Base-by-base conservation (phyloP, 768 basidiomycete genomes). In the Trametes coccinea region DNA sequence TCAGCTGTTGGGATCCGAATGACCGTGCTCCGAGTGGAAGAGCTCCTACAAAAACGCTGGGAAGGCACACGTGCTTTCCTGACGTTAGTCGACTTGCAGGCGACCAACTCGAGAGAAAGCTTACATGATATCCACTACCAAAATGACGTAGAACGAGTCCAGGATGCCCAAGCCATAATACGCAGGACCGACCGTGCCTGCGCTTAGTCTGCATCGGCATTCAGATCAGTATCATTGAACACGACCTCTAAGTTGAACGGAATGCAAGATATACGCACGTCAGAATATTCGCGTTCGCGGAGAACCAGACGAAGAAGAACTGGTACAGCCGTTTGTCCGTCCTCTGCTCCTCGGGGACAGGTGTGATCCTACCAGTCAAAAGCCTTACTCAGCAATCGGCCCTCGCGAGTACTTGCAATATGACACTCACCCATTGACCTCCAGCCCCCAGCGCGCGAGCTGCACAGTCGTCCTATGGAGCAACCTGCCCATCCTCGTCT, bases 231-330 rank as follows among this genome's bases (percentile, higher is more conserved):
- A 11, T 22, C 29, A 40, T 27, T 8, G 34, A 55, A 22, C 39
- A 27, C 8, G 2, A 30, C n/a, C 37, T n/a, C 9, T 37, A 22
- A 22, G 34, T 5, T 37, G 11, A 40, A 54, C 10, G 30, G 22
- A 33, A 58, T 37, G 34, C 34, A 34, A n/a, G 17, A 17, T 41
- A 11, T 7, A 72, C 79, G 33, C 17, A 87, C 74, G 80, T 81
- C 14, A 86, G 75, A 44, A 89, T 81, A 64, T 88, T 88, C 72
- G 86, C 80, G 68, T 88, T 88, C 59, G 82, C 81, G 3, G 88
- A 84, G 67, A 89, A 86, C 88, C 88, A 89, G 3, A 88, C 76
- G 64, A 86, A 85, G 76, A 89, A 88, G 64, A 87, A 71, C 62
- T 89, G 86, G 67, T 83, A 82, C 50, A 82, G 79, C 39, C 85